Evolutionary conservation across 2,329 filamentous ascomycete genomes (phyloP), one percentile per base, ranked within the genome.

Genomic region (Colletotrichum salicis): DNA sequence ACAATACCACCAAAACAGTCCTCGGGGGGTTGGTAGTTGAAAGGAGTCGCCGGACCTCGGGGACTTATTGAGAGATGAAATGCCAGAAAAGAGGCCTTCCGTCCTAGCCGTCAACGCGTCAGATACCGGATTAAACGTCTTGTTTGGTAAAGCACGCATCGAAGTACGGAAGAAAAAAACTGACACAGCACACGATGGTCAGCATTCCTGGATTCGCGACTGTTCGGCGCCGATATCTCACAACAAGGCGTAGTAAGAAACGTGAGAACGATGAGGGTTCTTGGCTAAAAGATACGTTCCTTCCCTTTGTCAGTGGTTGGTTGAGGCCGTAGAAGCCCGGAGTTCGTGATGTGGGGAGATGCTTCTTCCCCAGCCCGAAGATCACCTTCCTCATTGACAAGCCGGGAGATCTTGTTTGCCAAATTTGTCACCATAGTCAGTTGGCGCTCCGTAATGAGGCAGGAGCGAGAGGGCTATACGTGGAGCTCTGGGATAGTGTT

Each of bases 301-400:
- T 67, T 19, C 65, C 71, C 4, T 19, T 31, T 27, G 29, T 57
- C 12, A 35, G 57, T 33, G 22, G 33, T 33, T 72, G 71, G 68
- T 13, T 70, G 6, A 64, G 27, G 24, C 54, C 58, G 6, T 33
- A 51, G 22, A 15, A 48, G 19, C 2, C 19, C 31, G 56, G 22
- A 45, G 22, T 27, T 24, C 35, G 48, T 31, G 62, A 69, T 19
- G 24, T 31, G 19, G 65, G 45, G 11, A 60, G 76, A 45, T 72
- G 58, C 29, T 79, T 77, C 63, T 66, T 79, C 35, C 78, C 77
- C 19, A 77, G 75, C 48, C 78, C 78, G 52, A 76, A 77, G 55
- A 66, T 79, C 45, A 77, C 76, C 11, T 79, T 81, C 35, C 63
- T 76, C 4, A 65, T 79, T 45, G 78, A 80, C 59, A 19, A 72